Evolutionary conservation across 2,329 filamentous ascomycete species (phyloP).

Genomic region (Dothistroma pini): DNA sequence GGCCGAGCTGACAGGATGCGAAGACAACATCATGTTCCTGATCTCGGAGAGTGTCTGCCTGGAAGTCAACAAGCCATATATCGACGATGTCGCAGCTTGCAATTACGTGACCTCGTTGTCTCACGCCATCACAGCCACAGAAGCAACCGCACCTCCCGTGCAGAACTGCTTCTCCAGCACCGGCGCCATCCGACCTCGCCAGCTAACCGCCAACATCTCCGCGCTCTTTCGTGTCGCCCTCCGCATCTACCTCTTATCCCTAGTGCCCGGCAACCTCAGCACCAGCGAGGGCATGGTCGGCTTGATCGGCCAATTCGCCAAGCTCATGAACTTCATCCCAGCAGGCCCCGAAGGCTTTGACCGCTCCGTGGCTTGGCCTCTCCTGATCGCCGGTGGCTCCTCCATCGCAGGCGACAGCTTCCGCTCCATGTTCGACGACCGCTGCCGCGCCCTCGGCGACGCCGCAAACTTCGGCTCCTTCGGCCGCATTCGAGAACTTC

Average conservation of each 20-base stretch:
- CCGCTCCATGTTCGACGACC: slow-evolving; percentile 72
- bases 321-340: slow-evolving; percentile 76
- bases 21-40: slow-evolving; percentile 95
- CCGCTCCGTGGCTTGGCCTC: slow-evolving; percentile 87
- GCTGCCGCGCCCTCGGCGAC: slow-evolving; percentile 70
- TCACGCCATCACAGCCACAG: slow-evolving; percentile 78
- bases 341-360: slow-evolving; percentile 79
- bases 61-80: slow-evolving; percentile 79
- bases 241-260: slow-evolving; percentile 92
- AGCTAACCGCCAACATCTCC: slow-evolving; percentile 84
- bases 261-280: slow-evolving; percentile 83
- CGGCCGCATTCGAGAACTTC: slow-evolving; percentile 71
- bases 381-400: slow-evolving; percentile 79
- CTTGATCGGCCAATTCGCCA: slow-evolving; percentile 73
- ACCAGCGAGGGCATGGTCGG: slow-evolving; percentile 68
- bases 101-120: slow-evolving; percentile 85
- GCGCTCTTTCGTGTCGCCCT: slow-evolving; percentile 87
- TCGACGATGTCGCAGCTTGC: slow-evolving; percentile 82
- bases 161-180: slow-evolving; percentile 56
- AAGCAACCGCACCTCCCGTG: slow-evolving; percentile 48
- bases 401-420: slow-evolving; percentile 70
- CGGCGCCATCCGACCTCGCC: slow-evolving; percentile 73
- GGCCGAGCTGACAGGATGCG: slow-evolving; percentile 93
- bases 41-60: slow-evolving; percentile 97
- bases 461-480: slow-evolving; percentile 79